Evolutionary conservation across 2,329 filamentous ascomycete genomes (phyloP).

Genomic region (Phialophora tarda): DNA sequence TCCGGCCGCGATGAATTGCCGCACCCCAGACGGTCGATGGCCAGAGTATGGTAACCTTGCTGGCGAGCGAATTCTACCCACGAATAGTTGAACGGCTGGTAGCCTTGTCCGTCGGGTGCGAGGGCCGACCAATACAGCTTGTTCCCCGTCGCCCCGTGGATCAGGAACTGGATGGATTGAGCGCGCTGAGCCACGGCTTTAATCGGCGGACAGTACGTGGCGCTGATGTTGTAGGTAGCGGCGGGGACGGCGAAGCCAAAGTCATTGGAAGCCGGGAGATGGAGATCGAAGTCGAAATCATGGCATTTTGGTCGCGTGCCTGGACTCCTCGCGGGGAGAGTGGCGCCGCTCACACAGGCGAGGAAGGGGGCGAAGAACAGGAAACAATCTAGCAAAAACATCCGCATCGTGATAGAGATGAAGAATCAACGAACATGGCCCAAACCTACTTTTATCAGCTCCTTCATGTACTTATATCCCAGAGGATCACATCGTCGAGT

Average conservation of each 20-base stretch:
- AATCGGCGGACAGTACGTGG: neutral
- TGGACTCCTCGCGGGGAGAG: neutral
- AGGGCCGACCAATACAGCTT: constrained; percentile 7
- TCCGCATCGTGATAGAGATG: neutral
- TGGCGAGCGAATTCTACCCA: constrained; percentile 2
- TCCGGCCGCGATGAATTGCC: constrained; percentile 1
- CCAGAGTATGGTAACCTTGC: constrained; percentile 4
- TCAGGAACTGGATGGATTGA: neutral
- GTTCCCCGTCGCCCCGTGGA: constrained; percentile 6
- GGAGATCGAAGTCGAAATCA: neutral
- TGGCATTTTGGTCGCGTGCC: neutral
- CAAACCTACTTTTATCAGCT: neutral
- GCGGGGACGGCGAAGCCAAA: constrained; percentile 7
- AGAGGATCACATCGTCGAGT: neutral
- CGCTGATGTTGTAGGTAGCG: constrained; percentile 4
- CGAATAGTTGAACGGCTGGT: constrained; percentile 5
- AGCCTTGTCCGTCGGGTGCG: neutral
- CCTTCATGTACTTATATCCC: neutral
- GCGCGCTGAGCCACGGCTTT: neutral
- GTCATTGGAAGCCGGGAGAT: neutral
- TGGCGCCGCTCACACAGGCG: neutral
- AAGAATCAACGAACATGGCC: neutral
- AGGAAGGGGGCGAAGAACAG: neutral
- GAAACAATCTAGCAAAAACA: neutral
- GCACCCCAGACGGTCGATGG: constrained; percentile 6